Percentiles rank a stretch among this genome's conserved stretches.
Evolutionary conservation across 768 basidiomycete genomes (phyloP).

Genomic region (Hygrophorus russula): DNA sequence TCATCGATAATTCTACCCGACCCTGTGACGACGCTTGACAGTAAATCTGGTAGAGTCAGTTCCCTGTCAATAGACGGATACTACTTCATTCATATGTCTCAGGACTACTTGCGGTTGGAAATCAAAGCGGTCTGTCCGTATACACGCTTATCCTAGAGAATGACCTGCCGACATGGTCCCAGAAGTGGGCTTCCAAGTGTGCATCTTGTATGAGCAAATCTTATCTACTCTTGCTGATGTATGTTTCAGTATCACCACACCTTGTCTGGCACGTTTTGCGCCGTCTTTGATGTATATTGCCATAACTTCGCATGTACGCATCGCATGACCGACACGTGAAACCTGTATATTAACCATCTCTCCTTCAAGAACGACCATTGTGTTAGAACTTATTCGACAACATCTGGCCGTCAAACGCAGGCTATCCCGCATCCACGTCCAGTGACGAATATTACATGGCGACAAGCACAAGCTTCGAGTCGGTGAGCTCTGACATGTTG

Average conservation of each 20-base stretch:
- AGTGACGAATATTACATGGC: slow-evolving; percentile 61
- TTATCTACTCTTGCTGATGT: neutral
- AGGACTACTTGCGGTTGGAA: slow-evolving; percentile 73
- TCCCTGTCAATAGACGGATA: neutral
- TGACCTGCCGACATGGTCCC: slow-evolving; percentile 74
- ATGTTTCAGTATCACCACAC: slow-evolving; percentile 32
- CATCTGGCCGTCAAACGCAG: slow-evolving; percentile 61
- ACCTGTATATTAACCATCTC: slow-evolving; percentile 1
- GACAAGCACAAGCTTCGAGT: slow-evolving; percentile 55
- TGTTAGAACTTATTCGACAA: slow-evolving; percentile 61
- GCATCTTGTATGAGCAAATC: slow-evolving; percentile 10
- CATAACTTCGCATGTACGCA: slow-evolving; percentile 44
- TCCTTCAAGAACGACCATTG: slow-evolving; percentile 39
- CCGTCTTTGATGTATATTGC: slow-evolving; percentile 71
- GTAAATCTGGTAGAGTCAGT: slow-evolving; percentile 50
- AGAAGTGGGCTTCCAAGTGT: slow-evolving; percentile 64
- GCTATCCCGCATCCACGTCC: slow-evolving; percentile 63
- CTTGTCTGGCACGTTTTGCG: slow-evolving; percentile 50
- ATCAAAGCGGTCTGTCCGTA: slow-evolving; percentile 46
- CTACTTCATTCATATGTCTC: slow-evolving; percentile 17
- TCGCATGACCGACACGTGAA: neutral
- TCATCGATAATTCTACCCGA: slow-evolving; percentile 64
- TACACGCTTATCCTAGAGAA: slow-evolving; percentile 73
- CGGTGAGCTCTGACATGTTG: slow-evolving; percentile 22
- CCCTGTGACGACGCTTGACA: slow-evolving; percentile 53